Evolutionary conservation across 176 grass and related monocot species (phyloP), one percentile per base, ranked within the genome.

Genomic region (Canna indica): DNA sequence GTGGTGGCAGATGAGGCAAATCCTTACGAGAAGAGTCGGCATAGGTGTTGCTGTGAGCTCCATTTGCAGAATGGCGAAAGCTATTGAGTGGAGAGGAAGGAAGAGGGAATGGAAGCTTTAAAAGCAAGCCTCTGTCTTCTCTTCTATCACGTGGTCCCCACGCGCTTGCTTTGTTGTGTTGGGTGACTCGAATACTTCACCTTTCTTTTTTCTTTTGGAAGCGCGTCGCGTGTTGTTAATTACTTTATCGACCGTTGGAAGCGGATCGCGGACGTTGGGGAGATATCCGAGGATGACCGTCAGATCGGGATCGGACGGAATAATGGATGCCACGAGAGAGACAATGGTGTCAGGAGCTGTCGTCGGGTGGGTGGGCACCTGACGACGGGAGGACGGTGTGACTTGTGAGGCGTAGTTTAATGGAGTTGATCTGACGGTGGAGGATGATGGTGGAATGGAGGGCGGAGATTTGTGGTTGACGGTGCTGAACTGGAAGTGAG

Each of bases 1-100:
- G 39, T 27, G 36, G 24, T 69, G 66, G n/a, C 38, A 69, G 39
- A 69, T 10, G 66, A 69, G 66, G 36, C 20, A 45, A 26, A 69
- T 44, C 39, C 66, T 4, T 34, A 66, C 7, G 10, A 66, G n/a
- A 5, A 66, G 34, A n/a, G 17, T 24, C 18, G 63, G 63, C 8
- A 29, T 24, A 2, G 68, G 15, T 20, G 29, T 29, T 15, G 68
- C 14, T 39, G 39, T 27, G 38, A 48, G 25, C 68, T 70, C 24
- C 36, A 69, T 69, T 44, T n/a, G 31, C 18, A 18, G 15, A 66
- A 7, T 22, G 16, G 36, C 7, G 22, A 13, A n/a, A 15, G 26
- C 13, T 5, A 33, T 17, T 15, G 28, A 12, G 25, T 17, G 65
- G 20, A 44, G 65, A 1, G 1, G 34, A 26, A 12, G 17, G 22